These are phyloP conservation scores for Aspergillus biplanus DNA, from an alignment of 495 filamentous ascomycete genomes.

Conservation along the genomic window DNA sequence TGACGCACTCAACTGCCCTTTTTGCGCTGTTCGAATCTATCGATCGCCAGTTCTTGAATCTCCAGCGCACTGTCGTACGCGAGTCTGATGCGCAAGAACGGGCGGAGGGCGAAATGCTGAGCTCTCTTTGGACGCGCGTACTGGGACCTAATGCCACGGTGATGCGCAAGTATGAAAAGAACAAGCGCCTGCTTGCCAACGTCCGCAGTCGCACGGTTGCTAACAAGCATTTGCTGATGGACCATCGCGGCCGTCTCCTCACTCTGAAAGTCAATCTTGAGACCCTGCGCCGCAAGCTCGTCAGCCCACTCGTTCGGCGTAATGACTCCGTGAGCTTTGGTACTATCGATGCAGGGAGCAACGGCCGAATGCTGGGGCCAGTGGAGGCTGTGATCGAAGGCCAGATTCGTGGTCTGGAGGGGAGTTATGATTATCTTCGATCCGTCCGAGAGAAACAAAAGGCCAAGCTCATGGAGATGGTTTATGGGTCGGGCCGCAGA, in stretches of 20 bases:
- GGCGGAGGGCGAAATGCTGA: conserved; percentile 76
- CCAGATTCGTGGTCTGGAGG: conserved; percentile 80
- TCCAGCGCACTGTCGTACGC: conserved; percentile 82
- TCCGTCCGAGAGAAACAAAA: conserved; percentile 77
- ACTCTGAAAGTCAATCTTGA: conserved; percentile 83
- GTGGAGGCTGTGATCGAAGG: conserved; percentile 67
- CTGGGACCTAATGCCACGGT: conserved; percentile 71
- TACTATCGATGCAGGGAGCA: conserved; percentile 39
- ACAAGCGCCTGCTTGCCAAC: conserved; percentile 71
- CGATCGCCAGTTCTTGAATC: conserved; percentile 84
- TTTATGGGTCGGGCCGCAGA: conserved; percentile 65
- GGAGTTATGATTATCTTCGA: conserved; percentile 74
- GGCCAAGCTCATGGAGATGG: conserved; percentile 76
- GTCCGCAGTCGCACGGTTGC: conserved; percentile 79
- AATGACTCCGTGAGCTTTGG: conserved; percentile 57
- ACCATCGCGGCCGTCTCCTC: conserved; percentile 78
- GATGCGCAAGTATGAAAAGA: conserved; percentile 86
- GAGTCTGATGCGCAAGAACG: conserved; percentile 80
- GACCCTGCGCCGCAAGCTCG: conserved; percentile 72
- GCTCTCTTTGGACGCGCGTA: conserved; percentile 81
- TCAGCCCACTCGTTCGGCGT: conserved; percentile 76
- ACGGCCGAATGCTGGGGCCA: conserved; percentile 62
- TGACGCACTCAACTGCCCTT: conserved; percentile 73
- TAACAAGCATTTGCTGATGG: conserved; percentile 83
- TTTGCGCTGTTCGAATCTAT: conserved; percentile 86